Evolutionary conservation across 2,329 filamentous ascomycete species (phyloP).

Genomic region (Talaromyces sp.): DNA sequence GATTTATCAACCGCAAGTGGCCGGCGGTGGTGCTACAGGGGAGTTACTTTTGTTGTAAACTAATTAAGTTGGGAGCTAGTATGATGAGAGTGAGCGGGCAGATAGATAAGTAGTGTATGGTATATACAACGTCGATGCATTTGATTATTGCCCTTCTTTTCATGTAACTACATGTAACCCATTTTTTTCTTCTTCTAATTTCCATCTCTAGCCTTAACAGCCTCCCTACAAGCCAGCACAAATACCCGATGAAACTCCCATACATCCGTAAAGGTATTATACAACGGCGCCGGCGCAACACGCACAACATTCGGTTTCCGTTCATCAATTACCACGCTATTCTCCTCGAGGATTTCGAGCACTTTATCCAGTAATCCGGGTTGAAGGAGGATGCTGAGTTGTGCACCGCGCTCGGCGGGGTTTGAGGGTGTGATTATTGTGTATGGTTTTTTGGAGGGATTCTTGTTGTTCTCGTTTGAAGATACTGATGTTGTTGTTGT

Average conservation of each 20-base stretch:
- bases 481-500: too few species aligned
- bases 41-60: slow-evolving; percentile 63
- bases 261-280: slow-evolving; percentile 74
- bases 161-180: not conserved
- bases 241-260: slow-evolving; percentile 56
- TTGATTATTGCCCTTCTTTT: not conserved
- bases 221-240: slow-evolving; percentile 43
- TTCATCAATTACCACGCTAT: slow-evolving; percentile 74
- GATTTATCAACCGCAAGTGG: slow-evolving; percentile 63
- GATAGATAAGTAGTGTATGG: not conserved
- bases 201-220: slow-evolving; percentile 15
- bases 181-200: not conserved
- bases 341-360: slow-evolving; percentile 57
- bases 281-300: slow-evolving; percentile 76
- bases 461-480: not conserved
- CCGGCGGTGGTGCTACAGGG: slow-evolving; percentile 60
- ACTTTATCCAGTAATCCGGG: slow-evolving; percentile 67
- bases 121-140: not conserved
- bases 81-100: not conserved
- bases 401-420: slow-evolving; percentile 65
- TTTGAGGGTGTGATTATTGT: slow-evolving; percentile 65
- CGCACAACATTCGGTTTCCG: slow-evolving; percentile 79
- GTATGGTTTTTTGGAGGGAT: slow-evolving; percentile 44
- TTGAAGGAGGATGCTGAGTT: slow-evolving; percentile 67
- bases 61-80: not conserved